Evolutionary conservation across 2,329 filamentous ascomycete genomes (phyloP).

Genomic region (Penicillium frequentans): DNA sequence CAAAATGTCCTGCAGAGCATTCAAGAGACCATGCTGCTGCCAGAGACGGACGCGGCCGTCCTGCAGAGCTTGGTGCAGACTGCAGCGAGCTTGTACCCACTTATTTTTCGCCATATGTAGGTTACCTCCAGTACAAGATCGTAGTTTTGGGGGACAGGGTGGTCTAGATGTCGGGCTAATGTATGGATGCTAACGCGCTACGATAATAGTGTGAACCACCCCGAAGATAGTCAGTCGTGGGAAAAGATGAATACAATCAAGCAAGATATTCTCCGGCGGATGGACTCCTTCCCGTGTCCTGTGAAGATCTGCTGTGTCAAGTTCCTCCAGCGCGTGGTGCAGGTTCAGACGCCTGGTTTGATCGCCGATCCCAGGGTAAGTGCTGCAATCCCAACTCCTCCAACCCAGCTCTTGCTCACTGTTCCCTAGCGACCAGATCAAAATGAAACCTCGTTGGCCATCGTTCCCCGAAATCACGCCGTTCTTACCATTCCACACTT

Average conservation of each 20-base stretch:
- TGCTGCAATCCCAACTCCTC: slow-evolving; percentile 15
- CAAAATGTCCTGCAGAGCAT: slow-evolving; percentile 76
- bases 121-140: slow-evolving; percentile 44
- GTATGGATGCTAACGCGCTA: slow-evolving; percentile 30
- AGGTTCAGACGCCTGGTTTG: slow-evolving; percentile 84
- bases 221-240: slow-evolving; percentile 79
- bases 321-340: slow-evolving; percentile 89
- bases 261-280: slow-evolving; percentile 79
- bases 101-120: slow-evolving; percentile 92
- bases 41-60: slow-evolving; percentile 75
- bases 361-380: slow-evolving; percentile 80
- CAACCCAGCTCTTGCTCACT: not conserved
- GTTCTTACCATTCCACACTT: slow-evolving; percentile 76
- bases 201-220: slow-evolving; percentile 73
- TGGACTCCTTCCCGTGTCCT: slow-evolving; percentile 75
- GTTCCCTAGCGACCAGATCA: slow-evolving; percentile 63
- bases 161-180: not conserved
- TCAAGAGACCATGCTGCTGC: slow-evolving; percentile 66
- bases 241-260: slow-evolving; percentile 87
- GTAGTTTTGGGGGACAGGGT: not conserved
- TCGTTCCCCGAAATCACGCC: slow-evolving; percentile 80
- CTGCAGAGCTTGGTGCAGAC: slow-evolving; percentile 85
- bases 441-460: slow-evolving; percentile 80
- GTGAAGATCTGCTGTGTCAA: slow-evolving; percentile 95
- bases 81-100: slow-evolving; percentile 86